Evolutionary conservation across 225 moss, liverwort and hornwort genomes (phyloP), one percentile per base, ranked within the genome.

Genomic region (Antitrichia curtipendula): DNA sequence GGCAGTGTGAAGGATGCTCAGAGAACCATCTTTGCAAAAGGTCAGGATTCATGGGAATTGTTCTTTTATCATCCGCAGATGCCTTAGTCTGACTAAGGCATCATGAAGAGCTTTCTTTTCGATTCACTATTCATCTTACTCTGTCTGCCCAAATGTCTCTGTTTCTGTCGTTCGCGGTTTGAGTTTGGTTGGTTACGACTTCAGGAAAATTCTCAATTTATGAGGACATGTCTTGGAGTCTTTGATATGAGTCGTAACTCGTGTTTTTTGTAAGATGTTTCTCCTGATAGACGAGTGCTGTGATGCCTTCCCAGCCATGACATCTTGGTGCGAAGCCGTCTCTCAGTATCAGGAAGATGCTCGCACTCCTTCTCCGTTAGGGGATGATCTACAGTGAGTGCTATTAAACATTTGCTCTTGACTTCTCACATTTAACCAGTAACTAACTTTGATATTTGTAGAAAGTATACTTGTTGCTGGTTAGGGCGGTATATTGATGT

Each of bases 291-390:
- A 59, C 53, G 43, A 84, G 38, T 72, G 38, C 21, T 77, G 49
- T 88, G 71, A 75, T 84, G 80, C 72, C 69, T 24, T 90, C 57
- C 84, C 94, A 99, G 98, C 97, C 81, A 94, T 99, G 90, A 97
- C 97, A 75, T 95, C 93, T 87, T 99, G 98, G 98, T 97, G 98
- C 88, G 95, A 95, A 92, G 96, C 98, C 82, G 95, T 99, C 87
- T 92, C 87, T 50, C 96, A 96, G 85, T 96, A 93, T 86, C 95
- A 94, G 89, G 98, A 99, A 95, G 95, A 92, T 81, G 87, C 88
- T 71, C 90, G 92, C 69, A 84, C 95, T 87, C 86, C 89, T 75
- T 88, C 90, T 61, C 92, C 93, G 21, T 91, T 95, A 54, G 93
- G 95, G 71, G 90, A 82, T 85, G 97, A 99, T 87, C 91, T 97